Base-by-base conservation (phyloP, 2,329 filamentous ascomycete genomes). In the Cladophialophora yegresii region DNA sequence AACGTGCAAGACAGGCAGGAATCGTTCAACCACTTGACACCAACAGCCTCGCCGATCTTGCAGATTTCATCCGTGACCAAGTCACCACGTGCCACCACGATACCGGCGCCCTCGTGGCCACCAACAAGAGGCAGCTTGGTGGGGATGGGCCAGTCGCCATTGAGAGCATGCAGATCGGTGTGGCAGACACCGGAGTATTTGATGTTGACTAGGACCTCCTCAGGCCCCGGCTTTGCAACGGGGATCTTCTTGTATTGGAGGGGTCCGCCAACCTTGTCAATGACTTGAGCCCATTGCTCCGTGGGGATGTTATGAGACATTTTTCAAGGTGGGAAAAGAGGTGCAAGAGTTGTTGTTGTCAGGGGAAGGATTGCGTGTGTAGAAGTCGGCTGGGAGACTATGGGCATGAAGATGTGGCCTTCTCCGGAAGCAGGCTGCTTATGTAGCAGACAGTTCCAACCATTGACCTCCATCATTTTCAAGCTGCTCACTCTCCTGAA, bases 21-120 rank as follows among this genome's bases (percentile, higher is more conserved):
- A 69, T 91, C 90, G 78, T 96, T 95, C 74, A 97, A 83, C 92
- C 92, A 97, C 68, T 92, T 96, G 78, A 98, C 85, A 75, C 93
- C 93, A 67, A 87, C 93, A 73, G 92, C 82, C 74, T 96, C 92
- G 71, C 93, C 93, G 72, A 96, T 82, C 59, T 71, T 71, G 66
- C 56, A 63, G 75, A 92, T 81, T 67, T 96, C 80, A 72, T 95
- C 91, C 2, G 84, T 80, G 69, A 95, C 92, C 40, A 96, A 84
- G 20, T 89, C 82, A 72, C 93, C 93, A 68, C 84, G 85, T 58
- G 90, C 87, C 36, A 97, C 92, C 43, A 96, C 90, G 57, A 93
- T 79, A 75, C 93, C 92, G 30, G 91, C 92, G 73, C 92, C 86
- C 76, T 87, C 85, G 76, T 88, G 84, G 13, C 74, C 74, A 75